phyloP scores from a whole-genome alignment of 176 grass and related monocot species.

The Raddia distichophylla region DNA sequence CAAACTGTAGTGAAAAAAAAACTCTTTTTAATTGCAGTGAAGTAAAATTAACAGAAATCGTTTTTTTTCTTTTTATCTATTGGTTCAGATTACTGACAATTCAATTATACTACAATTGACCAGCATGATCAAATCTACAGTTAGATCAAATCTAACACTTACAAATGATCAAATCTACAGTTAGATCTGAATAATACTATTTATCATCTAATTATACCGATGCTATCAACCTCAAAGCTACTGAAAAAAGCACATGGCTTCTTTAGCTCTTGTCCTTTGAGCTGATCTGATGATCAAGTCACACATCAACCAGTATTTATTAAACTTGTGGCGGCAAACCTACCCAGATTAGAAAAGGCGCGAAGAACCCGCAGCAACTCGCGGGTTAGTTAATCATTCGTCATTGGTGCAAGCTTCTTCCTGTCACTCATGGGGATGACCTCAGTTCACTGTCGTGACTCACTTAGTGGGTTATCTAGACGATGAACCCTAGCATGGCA shows the following conservation, averaged over 20 bases:
- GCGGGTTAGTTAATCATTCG: constrained; percentile 9
- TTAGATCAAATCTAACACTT: no score
- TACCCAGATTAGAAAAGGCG: constrained; percentile 11
- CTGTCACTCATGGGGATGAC: constrained; percentile 14
- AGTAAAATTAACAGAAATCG: background rate
- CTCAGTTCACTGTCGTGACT: constrained; percentile 15
- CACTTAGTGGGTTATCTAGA: constrained; percentile 26
- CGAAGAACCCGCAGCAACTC: background rate
- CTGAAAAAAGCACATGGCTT: no score
- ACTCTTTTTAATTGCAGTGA: background rate
- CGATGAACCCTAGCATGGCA: constrained; percentile 4
- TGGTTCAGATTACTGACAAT: no score
- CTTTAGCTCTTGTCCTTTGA: background rate
- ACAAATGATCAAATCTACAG: no score
- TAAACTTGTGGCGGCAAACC: background rate
- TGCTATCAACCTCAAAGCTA: no score
- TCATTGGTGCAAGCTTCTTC: constrained; percentile 4
- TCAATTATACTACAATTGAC: no score
- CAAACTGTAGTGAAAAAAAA: background rate
- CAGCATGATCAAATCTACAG: no score
- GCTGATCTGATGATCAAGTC: background rate
- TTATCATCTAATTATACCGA: no score
- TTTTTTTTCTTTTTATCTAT: no score
- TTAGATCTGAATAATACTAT: no score
- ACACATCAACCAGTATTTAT: background rate